Base-by-base conservation (phyloP, 768 basidiomycete species). In the Phaeotremella skinneri region DNA sequence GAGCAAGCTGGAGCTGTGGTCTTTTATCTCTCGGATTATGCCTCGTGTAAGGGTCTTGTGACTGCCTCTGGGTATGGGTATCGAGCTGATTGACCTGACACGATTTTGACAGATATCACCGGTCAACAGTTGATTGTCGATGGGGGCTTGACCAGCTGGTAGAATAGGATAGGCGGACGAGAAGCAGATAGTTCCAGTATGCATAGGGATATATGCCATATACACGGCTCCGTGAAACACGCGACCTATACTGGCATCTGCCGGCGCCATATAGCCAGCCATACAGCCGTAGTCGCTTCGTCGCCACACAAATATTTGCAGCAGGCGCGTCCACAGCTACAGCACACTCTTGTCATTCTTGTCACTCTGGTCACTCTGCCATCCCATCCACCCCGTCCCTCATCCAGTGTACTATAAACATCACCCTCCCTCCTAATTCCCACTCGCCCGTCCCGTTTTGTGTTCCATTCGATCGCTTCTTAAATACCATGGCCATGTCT, bases 1-100 rank as follows among this genome's bases (percentile, higher is more conserved):
- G 73, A 75, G 47, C 69, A 71, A 50, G 73, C 73, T 26, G 69
- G 71, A 23, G 58, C 65, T 32, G 71, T 56, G 9, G 60, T 75
- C 13, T 72, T 70, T 63, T 58, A 73, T 55, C 47, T 75, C 21
- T 68, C 66, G 11, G 71, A 72, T 45, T 60, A 65, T 31, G 61
- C 73, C 31, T 57, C 68, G 27, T 75, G 73, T 74, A 54, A 65
- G 70, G 65, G 9, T 45, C 0, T 30, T 41, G 20, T 16, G n/a
- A 14, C 30, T 23, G 25, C 17, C 2, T 49, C 2, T 17, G n/a
- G 4, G 3, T 2, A n/a, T 52, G 4, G 16, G 31, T 32, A 43
- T 43, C n/a, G 32, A 21, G 25, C 23, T 23, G 0, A 37, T 17
- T 7, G 34, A 37, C 34, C 34, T n/a, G n/a, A n/a, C n/a, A n/a